These are phyloP conservation scores for Tetrapyrgos nigripes DNA, from an alignment of 1,284 basidiomycete genomes.

Conservation along the genomic window DNA sequence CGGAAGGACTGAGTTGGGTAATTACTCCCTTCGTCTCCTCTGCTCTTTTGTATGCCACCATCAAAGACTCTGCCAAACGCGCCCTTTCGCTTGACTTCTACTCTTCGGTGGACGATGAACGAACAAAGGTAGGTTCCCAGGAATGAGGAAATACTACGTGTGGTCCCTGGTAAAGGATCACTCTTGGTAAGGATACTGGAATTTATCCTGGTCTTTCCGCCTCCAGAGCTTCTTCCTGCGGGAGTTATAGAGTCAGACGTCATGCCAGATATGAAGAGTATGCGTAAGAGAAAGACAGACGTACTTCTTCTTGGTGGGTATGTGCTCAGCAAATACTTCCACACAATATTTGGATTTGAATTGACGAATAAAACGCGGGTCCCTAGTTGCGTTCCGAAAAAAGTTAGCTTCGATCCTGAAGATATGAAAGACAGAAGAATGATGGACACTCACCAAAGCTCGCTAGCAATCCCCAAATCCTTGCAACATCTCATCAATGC, in stretches of 20 bases:
- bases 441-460: constrained; percentile 78
- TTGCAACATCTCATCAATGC: constrained; percentile 99
- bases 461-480: constrained; percentile 94
- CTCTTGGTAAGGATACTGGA: constrained; percentile 89
- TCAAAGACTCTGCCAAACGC: too few species aligned
- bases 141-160: too few species aligned
- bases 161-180: too few species aligned
- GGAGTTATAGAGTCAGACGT: constrained; percentile 9
- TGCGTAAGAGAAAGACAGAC: constrained; percentile 33
- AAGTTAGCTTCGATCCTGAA: neutral
- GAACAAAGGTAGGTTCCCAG: too few species aligned
- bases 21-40: too few species aligned
- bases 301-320: constrained; percentile 88
- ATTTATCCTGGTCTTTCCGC: constrained; percentile 85
- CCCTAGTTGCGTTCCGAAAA: constrained; percentile 73
- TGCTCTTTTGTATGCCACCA: too few species aligned
- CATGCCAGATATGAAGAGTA: neutral
- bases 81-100: too few species aligned
- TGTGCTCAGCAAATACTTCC: constrained; percentile 88
- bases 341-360: constrained; percentile 89
- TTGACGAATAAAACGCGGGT: constrained; percentile 93
- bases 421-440: neutral
- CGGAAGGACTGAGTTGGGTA: too few species aligned
- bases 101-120: too few species aligned
- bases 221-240: constrained; percentile 90